A percentile compares a stretch with the other conserved stretches of the same genome.
phyloP scores from a whole-genome alignment of 352 stramenopile species.

The Pythium periplocum region DNA sequence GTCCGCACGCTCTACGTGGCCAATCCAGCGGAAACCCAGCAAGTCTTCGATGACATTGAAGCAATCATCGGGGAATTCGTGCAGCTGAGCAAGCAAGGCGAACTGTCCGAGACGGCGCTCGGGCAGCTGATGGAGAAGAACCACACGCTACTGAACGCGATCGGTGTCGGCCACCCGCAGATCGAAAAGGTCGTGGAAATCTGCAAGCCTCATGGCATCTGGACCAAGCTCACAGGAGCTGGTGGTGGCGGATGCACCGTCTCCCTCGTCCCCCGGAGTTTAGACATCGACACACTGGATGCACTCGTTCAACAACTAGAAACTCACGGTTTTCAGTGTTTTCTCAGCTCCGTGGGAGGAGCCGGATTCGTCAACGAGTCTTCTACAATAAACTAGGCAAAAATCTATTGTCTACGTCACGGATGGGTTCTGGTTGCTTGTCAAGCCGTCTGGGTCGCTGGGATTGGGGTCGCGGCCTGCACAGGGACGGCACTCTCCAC shows the following conservation, averaged over 20 bases:
- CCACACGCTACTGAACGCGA: constrained; percentile 63
- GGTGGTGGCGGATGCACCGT: constrained; percentile 86
- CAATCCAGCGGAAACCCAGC: constrained; percentile 33
- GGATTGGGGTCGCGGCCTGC: no score
- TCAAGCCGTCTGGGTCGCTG: no score
- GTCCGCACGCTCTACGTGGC: constrained; percentile 67
- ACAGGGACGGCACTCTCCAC: no score
- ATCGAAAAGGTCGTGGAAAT: constrained; percentile 76
- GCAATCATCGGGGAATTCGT: constrained; percentile 65
- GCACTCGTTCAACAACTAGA: constrained; percentile 47
- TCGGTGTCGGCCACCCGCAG: constrained; percentile 81
- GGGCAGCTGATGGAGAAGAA: constrained; percentile 55
- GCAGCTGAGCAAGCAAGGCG: constrained; percentile 22
- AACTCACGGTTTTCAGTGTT: constrained; percentile 15
- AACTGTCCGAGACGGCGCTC: constrained; percentile 39
- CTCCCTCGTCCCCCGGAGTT: constrained; percentile 52
- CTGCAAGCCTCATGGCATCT: constrained; percentile 43
- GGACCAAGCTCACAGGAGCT: constrained; percentile 90
- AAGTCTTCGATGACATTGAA: constrained; percentile 78
- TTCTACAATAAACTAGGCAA: constrained; percentile 4
- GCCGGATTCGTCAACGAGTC: constrained; percentile 7
- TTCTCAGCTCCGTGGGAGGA: constrained; percentile 17
- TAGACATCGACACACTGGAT: constrained; percentile 31
- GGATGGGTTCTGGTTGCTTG: no score
- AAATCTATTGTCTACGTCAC: not conserved